These are phyloP conservation scores for Xylaria multiplex DNA, from an alignment of 2,329 filamentous ascomycete genomes.

Conservation along the genomic window DNA sequence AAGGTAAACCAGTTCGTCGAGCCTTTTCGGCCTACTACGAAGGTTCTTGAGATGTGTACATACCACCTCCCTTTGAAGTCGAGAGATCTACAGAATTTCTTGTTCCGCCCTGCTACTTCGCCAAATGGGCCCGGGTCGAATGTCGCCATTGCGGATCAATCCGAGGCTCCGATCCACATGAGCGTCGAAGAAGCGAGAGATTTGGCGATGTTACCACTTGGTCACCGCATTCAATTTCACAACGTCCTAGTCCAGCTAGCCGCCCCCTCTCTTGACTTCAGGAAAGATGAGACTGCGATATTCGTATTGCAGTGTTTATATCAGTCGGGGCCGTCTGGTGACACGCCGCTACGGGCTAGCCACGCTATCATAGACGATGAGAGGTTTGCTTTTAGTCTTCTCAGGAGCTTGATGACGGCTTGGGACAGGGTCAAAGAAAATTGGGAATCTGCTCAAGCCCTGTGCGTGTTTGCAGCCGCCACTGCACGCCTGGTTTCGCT, in stretches of 20 bases:
- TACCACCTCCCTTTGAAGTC: too few species aligned
- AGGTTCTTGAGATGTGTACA: too few species aligned
- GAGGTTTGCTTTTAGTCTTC: slow-evolving; percentile 13
- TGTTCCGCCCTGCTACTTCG: too few species aligned
- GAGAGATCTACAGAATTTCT: too few species aligned
- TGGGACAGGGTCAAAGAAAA: slow-evolving; percentile 27
- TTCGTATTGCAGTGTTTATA: slow-evolving; percentile 30
- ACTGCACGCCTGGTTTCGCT: slow-evolving; percentile 22
- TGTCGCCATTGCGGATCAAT: too few species aligned
- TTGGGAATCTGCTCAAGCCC: slow-evolving; percentile 29
- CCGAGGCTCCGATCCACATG: too few species aligned
- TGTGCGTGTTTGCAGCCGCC: slow-evolving; percentile 13
- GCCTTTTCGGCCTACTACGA: too few species aligned
- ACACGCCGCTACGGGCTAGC: slow-evolving; percentile 7
- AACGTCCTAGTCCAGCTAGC: slow-evolving; percentile 18
- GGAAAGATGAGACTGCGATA: slow-evolving; percentile 27
- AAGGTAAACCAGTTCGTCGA: too few species aligned
- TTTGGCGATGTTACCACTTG: too few species aligned
- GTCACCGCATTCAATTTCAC: too few species aligned
- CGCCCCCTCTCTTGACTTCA: slow-evolving; percentile 28
- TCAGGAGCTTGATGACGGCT: slow-evolving; percentile 14
- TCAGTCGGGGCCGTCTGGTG: slow-evolving; percentile 15
- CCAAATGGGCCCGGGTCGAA: too few species aligned
- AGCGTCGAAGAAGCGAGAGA: too few species aligned
- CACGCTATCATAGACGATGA: slow-evolving; percentile 16